Percentiles rank a stretch among this genome's conserved stretches.
These are phyloP conservation scores for Dictyophora rubrovolvata DNA, from an alignment of 768 basidiomycete species.

Conservation along the genomic window DNA sequence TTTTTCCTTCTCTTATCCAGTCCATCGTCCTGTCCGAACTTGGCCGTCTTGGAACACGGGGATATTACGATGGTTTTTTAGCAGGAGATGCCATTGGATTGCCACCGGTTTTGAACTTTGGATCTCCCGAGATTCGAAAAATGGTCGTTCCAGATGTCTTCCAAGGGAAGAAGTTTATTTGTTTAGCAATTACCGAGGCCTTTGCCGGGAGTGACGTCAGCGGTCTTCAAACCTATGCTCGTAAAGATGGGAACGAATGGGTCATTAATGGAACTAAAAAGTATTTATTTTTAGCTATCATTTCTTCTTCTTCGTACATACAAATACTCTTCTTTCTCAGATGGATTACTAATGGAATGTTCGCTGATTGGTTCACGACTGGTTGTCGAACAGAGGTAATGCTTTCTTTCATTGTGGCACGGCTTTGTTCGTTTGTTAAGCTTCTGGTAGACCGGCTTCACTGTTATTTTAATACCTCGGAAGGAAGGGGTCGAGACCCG, in stretches of 20 bases:
- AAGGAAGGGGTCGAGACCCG: constrained; percentile 70
- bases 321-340: constrained; percentile 24
- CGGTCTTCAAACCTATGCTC: constrained; percentile 78
- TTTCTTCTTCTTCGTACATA: background rate
- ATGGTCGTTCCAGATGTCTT: constrained; percentile 67
- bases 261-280: constrained; percentile 92
- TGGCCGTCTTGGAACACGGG: constrained; percentile 72
- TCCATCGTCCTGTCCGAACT: constrained; percentile 76
- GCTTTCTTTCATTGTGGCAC: background rate
- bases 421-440: background rate
- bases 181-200: constrained; percentile 87
- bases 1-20: constrained; percentile 25
- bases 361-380: constrained; percentile 79
- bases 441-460: constrained; percentile 47
- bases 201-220: constrained; percentile 84
- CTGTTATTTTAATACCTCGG: constrained; percentile 67
- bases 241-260: constrained; percentile 78
- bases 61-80: constrained; percentile 79
- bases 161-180: constrained; percentile 74
- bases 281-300: constrained; percentile 24
- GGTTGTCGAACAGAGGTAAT: constrained; percentile 59
- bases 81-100: constrained; percentile 76
- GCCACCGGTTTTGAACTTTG: constrained; percentile 85
- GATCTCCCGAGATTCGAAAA: constrained; percentile 58
- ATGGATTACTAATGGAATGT: constrained; percentile 86